Base-by-base conservation (phyloP, 2,329 filamentous ascomycete species). In the Alternaria viburni region DNA sequence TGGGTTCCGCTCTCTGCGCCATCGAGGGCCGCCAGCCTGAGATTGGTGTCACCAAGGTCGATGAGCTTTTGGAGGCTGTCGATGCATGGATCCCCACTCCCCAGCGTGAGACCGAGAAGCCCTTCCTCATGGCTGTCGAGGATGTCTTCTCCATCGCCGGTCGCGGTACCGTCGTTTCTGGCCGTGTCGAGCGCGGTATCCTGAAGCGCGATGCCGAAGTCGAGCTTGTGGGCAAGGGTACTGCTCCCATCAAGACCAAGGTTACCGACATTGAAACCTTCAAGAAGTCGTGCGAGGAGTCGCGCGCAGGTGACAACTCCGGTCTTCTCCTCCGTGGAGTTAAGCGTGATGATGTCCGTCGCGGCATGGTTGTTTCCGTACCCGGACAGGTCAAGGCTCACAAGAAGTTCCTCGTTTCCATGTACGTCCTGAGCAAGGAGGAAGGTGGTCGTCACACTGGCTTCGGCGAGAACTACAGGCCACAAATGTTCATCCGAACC, bases 211-310 rank as follows among this genome's bases (percentile, higher is more conserved):
- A 99, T 81, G 87, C 90, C 69, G 96, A 99, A 79, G 89, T 99
- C 71, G 96, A 99, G 87, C 88, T 99, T 69, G 88, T 99, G 66
- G 96, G 96, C 80, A 97, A 96, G 86, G 89, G 90, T 72, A 83
- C 84, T 61, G 87, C 89, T 49, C 84, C 93, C 71, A 92, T 98
- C 87, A 97, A 96, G 90, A 98, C 96, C 83, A 98, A 97, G 88
- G 95, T 99, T 70, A 99, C 96, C 78, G 96, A 99, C 79, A 98
- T 99, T 74, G 96, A 99, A 87, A 99, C 95, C 71, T 99, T 99
- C 88, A 97, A 98, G 89, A 99, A 99, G 89, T 96, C 93, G 54
- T 98, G 96, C 83, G 94, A 97, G 62, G 93, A 97, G 84, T 97
- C 95, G 63, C 89, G 92, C 76, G 96, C 96, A 66, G 96, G 96